Conservation (phyloP, 306 rosid species). For the Ormosia emarginata region DNA sequence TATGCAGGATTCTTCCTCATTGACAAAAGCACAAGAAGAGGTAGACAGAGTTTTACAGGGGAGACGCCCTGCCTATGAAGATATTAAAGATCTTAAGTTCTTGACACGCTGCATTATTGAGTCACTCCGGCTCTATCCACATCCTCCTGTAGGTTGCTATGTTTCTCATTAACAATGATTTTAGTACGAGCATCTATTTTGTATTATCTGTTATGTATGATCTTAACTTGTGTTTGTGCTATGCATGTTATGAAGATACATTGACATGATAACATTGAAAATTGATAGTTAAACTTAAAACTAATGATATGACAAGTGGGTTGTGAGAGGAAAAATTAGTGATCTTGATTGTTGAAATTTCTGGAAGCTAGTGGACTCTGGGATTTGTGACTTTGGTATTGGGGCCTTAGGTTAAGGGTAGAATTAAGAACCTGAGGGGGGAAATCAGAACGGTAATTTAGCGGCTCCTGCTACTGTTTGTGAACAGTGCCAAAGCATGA, state of each 20-base stretch:
- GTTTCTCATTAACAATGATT: neutral
- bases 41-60: constrained; percentile 82
- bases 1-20: constrained; percentile 55
- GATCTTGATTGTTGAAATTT: neutral
- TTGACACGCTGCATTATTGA: constrained; percentile 78
- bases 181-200: neutral
- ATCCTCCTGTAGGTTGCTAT: constrained; percentile 75
- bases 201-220: neutral
- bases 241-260: neutral
- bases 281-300: neutral
- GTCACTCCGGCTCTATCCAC: constrained; percentile 88
- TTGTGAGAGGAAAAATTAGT: neutral
- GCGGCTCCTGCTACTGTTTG: neutral
- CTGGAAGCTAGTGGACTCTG: neutral
- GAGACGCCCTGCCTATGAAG: constrained; percentile 71
- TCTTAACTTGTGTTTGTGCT: neutral
- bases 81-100: constrained; percentile 75
- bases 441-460: neutral
- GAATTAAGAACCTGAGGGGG: neutral
- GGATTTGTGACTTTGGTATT: neutral
- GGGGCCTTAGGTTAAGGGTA: neutral
- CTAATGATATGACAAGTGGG: neutral
- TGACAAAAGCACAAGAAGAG: constrained; percentile 80
- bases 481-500: neutral
- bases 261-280: constrained; percentile 7